These are phyloP conservation scores for Tetrahymena malaccensis DNA, from an alignment of 73 alveolate species.

Conservation along the genomic window DNA sequence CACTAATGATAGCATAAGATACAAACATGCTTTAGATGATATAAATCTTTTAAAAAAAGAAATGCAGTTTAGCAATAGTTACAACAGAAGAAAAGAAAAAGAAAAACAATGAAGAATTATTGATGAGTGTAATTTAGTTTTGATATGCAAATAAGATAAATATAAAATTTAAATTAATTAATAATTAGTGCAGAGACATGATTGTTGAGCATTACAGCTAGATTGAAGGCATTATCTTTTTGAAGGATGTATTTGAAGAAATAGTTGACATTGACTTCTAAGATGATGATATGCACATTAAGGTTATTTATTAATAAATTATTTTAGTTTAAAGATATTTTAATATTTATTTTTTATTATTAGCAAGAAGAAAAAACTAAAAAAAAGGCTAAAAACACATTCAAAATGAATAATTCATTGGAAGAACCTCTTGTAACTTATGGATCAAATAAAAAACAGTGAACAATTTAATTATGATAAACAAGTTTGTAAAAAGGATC, in stretches of 20 bases:
- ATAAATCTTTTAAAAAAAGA: constrained; percentile 2
- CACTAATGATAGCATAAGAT: constrained; percentile 17
- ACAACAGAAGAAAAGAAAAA: constrained; percentile 1
- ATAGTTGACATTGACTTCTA: constrained; percentile 29
- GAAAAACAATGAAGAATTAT: not conserved
- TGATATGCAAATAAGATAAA: too few species aligned
- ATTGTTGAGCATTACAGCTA: not conserved
- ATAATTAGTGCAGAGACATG: not conserved
- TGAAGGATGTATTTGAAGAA: constrained; percentile 38
- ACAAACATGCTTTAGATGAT: constrained; percentile 29
- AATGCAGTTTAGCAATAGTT: constrained; percentile 15
- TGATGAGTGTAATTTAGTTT: constrained; percentile 16
- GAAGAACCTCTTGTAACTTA: not conserved
- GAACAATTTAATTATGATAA: not conserved
- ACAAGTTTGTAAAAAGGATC: not conserved
- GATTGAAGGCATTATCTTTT: constrained; percentile 3
- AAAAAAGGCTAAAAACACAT: not conserved
- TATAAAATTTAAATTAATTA: not conserved
- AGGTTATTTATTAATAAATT: not conserved
- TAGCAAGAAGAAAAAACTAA: not conserved
- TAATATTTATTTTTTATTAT: not conserved
- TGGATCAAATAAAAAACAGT: not conserved
- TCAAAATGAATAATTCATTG: not conserved
- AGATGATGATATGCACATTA: constrained; percentile 33
- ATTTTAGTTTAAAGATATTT: not conserved